Conservation (phyloP, 306 rosid genomes). For the Prunus campanulata region DNA sequence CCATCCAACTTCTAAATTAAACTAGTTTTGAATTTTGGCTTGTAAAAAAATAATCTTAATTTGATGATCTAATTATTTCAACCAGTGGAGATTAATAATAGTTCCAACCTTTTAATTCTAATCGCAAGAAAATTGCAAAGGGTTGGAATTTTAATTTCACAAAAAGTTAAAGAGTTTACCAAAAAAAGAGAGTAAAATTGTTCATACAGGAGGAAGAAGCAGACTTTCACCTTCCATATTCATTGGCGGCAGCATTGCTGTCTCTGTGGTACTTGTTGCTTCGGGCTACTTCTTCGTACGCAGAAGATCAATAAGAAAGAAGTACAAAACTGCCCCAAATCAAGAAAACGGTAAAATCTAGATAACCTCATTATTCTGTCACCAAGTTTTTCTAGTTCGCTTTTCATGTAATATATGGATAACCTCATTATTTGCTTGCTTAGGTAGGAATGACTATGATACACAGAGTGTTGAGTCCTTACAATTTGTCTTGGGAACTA, state of each 20-base stretch:
- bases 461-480: background rate
- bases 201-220: background rate
- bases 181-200: no score
- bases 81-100: no score
- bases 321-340: background rate
- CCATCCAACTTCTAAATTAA: no score
- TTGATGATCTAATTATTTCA: no score
- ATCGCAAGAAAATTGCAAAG: no score
- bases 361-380: no score
- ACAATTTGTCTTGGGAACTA: conserved; percentile 27
- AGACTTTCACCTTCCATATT: background rate
- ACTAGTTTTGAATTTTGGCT: no score
- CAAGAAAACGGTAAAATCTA: background rate
- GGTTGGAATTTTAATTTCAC: no score
- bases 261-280: background rate
- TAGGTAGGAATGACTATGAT: background rate
- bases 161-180: no score
- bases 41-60: no score
- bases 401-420: background rate
- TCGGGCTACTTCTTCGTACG: background rate
- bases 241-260: background rate
- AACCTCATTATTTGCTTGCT: background rate
- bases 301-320: background rate
- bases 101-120: no score
- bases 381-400: no score